Evolutionary conservation across 1,139 yeast genomes (phyloP), one percentile per base, ranked within the genome.

Genomic region (Scheffersomyces cryptocercus): DNA sequence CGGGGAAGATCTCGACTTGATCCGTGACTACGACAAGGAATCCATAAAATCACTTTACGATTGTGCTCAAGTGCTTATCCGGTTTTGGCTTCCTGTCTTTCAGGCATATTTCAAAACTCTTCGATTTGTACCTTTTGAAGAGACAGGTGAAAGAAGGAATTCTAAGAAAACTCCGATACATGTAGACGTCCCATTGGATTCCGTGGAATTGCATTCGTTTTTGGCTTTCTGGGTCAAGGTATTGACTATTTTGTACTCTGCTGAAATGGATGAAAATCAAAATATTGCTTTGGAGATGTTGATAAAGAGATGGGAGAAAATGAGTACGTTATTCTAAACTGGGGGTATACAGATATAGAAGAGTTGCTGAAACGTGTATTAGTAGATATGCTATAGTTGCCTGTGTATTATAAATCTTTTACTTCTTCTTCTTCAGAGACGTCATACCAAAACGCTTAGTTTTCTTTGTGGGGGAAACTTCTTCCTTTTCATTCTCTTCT

Each of bases 71-170:
- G 62, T 69, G 2, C 58, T 87, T 10, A 63, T 67, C 6, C 57
- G 76, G 41, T 82, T 74, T 54, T 77, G 86, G 80, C 56, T 78
- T 3, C 72, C 88, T 0, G 85, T 82, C 1, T 87, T 86, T 55
- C 62, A 74, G 5, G 77, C 67, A 3, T 76, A 75, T 41, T 73
- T 80, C 54, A 52, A 55, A 34, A 49, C 45, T 13, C 32, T 43
- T 16, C 42, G 35, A 5, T 47, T 64, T 30, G 58, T 51, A 34
- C 76, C 70, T n/a, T 65, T 56, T 55, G 62, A 48, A 29, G 65
- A 56, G 47, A 39, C 43, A 35, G 58, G 53, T 43, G 50, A 41
- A 42, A 46, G 59, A 51, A 54, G 61, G 62, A 54, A 55, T 43
- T 29, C 45, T 35, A 31, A 36, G 39, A 56, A 55, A 52, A 42